Evolutionary conservation across 23 red algal genomes (phyloP), one percentile per base, ranked within the genome.

Genomic region (Pyropia haitanensis): DNA sequence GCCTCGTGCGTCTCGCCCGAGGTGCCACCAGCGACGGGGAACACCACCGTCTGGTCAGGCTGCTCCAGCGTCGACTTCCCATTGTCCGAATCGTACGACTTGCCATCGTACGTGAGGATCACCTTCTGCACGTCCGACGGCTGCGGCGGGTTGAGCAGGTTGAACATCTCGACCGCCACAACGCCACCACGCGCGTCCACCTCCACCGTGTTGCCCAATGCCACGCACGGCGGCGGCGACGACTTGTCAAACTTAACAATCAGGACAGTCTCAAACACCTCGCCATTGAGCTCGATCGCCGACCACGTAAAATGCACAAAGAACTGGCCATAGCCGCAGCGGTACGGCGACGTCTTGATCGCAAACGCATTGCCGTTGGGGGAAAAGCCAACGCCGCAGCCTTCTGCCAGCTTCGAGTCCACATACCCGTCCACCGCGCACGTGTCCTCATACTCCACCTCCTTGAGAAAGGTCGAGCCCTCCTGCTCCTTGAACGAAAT

Each of bases 201-300:
- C 8, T 54, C 20, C 20, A 67, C 79, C 16, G 67, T 68, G 31
- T 65, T 52, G 18, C 31, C 79, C 39, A 46, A 46, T 12, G 39
- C 39, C 0, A 73, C 79, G 59, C 79, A 72, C 31, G 48, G 27
- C 58, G 67, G 58, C 17, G 61, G 62, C 14, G 67, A 26, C 7
- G 65, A 65, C 30, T 53, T 59, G 49, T 83, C 66, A 48, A 51
- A 65, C 21, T 73, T 60, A 15, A 68, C 73, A 46, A 46, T 46
- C 21, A 83, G 29, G 15, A 72, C 79, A 22, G 56, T 83, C 58
- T 72, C 67, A 53, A 64, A 72, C 8, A 50, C 58, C 58, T 83
- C 79, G 23, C 79, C 79, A 32, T 61, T 53, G 27, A 83, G 16
- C 10, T 64, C 28, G 50, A 83, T 72, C 60, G 32, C 55, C 17